Conservation (phyloP, 768 basidiomycete genomes). For the Podaxis rugospora region DNA sequence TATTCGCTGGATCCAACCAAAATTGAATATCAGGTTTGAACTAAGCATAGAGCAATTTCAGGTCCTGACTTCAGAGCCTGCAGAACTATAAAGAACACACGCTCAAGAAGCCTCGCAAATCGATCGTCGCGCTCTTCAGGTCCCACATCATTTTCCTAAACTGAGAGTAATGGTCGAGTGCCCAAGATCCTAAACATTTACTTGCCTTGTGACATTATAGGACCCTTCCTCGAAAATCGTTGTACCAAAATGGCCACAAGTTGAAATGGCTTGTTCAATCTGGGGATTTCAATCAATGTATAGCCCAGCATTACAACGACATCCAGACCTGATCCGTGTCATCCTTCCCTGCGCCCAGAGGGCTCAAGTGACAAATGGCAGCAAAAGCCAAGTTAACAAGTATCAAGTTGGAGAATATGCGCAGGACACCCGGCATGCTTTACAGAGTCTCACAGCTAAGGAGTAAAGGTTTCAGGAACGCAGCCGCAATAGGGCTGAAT, state of each 20-base stretch:
- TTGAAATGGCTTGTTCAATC: constrained; percentile 44
- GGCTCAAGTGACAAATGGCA: constrained; percentile 17
- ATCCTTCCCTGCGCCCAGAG: constrained; percentile 33
- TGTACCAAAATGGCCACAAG: constrained; percentile 43
- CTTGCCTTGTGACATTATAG: constrained; percentile 49
- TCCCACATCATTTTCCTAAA: constrained; percentile 53
- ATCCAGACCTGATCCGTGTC: constrained; percentile 33
- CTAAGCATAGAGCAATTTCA: constrained; percentile 21
- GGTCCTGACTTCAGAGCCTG: neutral
- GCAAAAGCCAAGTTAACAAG: neutral
- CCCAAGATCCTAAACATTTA: neutral
- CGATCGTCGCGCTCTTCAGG: constrained; percentile 35
- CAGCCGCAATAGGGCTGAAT: neutral
- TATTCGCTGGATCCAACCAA: constrained; percentile 52
- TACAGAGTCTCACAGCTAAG: neutral
- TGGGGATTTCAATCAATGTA: constrained; percentile 13
- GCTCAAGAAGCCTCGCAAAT: constrained; percentile 40
- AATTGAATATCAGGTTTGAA: constrained; percentile 51
- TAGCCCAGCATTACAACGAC: neutral
- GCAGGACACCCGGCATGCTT: neutral
- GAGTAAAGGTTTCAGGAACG: neutral
- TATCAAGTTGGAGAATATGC: neutral
- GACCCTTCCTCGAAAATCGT: constrained; percentile 40
- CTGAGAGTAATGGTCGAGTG: neutral
- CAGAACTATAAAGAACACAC: constrained; percentile 22